Evolutionary conservation across 306 rosid species (phyloP), one percentile per base, ranked within the genome.

Genomic region (Cicer cuneatum): DNA sequence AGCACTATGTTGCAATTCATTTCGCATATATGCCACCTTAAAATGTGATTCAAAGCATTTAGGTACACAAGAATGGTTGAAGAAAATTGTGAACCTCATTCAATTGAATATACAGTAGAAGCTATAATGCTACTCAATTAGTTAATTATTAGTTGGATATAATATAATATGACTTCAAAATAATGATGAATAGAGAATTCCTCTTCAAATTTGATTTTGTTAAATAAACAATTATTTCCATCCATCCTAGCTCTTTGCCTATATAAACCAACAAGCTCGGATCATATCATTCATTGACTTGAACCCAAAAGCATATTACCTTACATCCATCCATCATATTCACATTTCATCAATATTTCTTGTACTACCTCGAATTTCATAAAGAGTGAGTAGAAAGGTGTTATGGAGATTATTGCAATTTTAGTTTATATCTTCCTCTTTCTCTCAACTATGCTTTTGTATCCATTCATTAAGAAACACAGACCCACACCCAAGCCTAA

Each of bases 361-460:
- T 2, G 2, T 51, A 7, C 58, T 15, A 51, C 58, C 24, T 7
- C 2, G 9, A 51, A 15, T 12, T 12, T 48, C 59, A 46, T 14
- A 59, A 2, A 33, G 19, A 59, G 42, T 35, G 19, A 48, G 8
- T n/a, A 48, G 53, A 29, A 13, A 48, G 66, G 47, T 67, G 58
- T 73, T 62, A 92, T 93, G 98, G 98, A 90, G 79, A 74, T 68
- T 16, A 39, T 78, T 74, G 74, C 80, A 18, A 15, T 66, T 67
- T 19, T 74, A 1, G 12, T 60, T 66, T 78, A 38, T 84, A 63
- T 78, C 73, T 18, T 83, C 64, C 60, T 93, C 77, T 68, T 81
- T 53, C 75, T 89, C 78, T 87, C 76, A 10, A 15, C 60, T 49
- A 0, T 54, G 0, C 66, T 85, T 65, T 82, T 61, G 0, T 79